phyloP scores from a whole-genome alignment of 2,329 filamentous ascomycete genomes.

The Aspergillus candidus region DNA sequence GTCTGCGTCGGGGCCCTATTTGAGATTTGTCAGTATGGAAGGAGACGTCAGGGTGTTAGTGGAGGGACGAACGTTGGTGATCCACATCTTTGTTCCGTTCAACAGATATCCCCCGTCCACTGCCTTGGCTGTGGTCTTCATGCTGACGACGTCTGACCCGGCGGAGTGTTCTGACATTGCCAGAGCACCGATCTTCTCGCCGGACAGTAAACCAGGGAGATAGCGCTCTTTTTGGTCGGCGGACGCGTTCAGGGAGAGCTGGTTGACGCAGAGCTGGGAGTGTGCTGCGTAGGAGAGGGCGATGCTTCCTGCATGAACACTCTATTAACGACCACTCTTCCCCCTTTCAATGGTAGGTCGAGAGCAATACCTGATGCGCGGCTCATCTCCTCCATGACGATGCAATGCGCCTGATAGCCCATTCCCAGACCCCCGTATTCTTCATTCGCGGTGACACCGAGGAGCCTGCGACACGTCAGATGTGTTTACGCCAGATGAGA shows the following conservation, averaged over 20 bases:
- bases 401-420: slow-evolving; percentile 94
- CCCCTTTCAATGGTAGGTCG: background rate
- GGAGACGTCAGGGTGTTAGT: too few species aligned
- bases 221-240: slow-evolving; percentile 71
- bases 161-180: slow-evolving; percentile 93
- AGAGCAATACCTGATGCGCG: slow-evolving; percentile 62
- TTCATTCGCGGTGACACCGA: slow-evolving; percentile 91
- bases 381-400: slow-evolving; percentile 92
- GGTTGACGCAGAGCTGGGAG: slow-evolving; percentile 93
- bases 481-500: too few species aligned
- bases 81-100: slow-evolving; percentile 98
- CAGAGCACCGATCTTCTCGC: slow-evolving; percentile 75
- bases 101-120: slow-evolving; percentile 81
- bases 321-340: too few species aligned
- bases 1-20: slow-evolving; percentile 74
- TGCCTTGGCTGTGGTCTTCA: slow-evolving; percentile 77
- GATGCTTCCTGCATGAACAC: slow-evolving; percentile 29
- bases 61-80: slow-evolving; percentile 96
- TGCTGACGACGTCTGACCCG: slow-evolving; percentile 89
- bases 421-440: slow-evolving; percentile 82
- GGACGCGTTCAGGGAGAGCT: slow-evolving; percentile 83
- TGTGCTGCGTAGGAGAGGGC: slow-evolving; percentile 92
- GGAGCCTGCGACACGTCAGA: slow-evolving; percentile 48
- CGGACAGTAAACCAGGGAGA: slow-evolving; percentile 74
- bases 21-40: background rate